phyloP scores from a whole-genome alignment of 768 basidiomycete species.

The Tephrocybe sp. region DNA sequence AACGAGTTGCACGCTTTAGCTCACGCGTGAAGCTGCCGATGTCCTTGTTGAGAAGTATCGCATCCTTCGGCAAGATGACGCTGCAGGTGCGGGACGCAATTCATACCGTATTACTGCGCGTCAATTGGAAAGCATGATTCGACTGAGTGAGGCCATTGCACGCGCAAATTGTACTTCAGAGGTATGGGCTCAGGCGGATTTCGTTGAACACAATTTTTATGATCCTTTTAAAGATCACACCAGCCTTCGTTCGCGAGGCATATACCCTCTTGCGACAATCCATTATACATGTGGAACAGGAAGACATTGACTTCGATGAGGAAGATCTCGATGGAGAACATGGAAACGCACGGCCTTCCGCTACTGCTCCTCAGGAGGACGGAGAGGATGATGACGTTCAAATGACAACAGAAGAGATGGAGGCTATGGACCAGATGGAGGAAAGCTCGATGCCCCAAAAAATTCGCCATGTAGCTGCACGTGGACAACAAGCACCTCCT shows the following conservation, averaged over 20 bases:
- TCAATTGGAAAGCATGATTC: constrained; percentile 98
- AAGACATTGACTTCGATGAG: constrained; percentile 97
- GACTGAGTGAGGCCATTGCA: constrained; percentile 95
- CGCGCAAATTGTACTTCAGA: constrained; percentile 95
- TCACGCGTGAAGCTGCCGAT: constrained; percentile 90
- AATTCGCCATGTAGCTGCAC: constrained; percentile 28
- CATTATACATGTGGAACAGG: constrained; percentile 99
- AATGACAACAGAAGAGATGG: constrained; percentile 61
- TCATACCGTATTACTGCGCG: constrained; percentile 98
- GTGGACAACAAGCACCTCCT: constrained; percentile 21
- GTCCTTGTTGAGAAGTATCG: constrained; percentile 95
- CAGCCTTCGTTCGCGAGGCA: constrained; percentile 93
- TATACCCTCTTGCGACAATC: constrained; percentile 92
- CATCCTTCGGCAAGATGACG: constrained; percentile 87
- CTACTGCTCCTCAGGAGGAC: constrained; percentile 26
- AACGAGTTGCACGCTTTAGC: constrained; percentile 40
- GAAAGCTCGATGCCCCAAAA: constrained; percentile 41
- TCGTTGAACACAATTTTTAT: background rate
- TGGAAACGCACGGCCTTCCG: constrained; percentile 31
- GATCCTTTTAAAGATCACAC: constrained; percentile 68
- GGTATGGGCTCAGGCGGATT: constrained; percentile 36
- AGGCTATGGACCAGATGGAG: constrained; percentile 48
- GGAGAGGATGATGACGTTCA: constrained; percentile 49
- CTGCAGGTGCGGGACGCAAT: constrained; percentile 81
- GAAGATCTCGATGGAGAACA: constrained; percentile 70